Base-by-base conservation (phyloP, 495 filamentous ascomycete genomes). In the Parachaetomium inaequale region DNA sequence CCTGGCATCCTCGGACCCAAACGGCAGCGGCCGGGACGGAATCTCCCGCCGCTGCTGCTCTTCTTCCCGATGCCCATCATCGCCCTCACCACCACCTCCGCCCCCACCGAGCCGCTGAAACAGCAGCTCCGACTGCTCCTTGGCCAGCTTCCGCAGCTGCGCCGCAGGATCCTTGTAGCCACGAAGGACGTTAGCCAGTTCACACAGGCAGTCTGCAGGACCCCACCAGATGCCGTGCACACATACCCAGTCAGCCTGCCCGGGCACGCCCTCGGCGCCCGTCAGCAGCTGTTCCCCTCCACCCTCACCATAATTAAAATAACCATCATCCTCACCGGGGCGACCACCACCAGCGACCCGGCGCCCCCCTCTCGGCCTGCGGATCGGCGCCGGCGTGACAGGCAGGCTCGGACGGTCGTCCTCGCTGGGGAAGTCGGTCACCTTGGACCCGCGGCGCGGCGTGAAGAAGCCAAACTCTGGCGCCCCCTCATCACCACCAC, bases 241-340 rank as follows among this genome's bases (percentile, higher is more conserved):
- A 89, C 88, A 85, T 87, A 93, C 91, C 92, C 92, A 96, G 59
- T 95, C 90, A 66, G 82, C 80, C 78, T 96, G 92, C 71, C 83
- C 81, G 61, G 91, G 90, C 58, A 96, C 90, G 49, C 91, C 91
- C 74, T 88, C 85, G 23, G 91, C 92, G 55, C 75, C 74, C 52
- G 89, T 88, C 58, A 95, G 78, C 62, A 82, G 78, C 58, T 26
- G 8, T 46, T 26, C n/a, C 7, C 25, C 19, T 46, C 78, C 82
- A 50, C 79, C 73, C 76, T 78, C 85, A 62, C 82, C 80, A 38
- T 70, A 77, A 47, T 78, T 74, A 50, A 57, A 65, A 62, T 61
- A 62, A 63, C 68, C 66, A 56, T 78, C 85, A 62, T 82, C 80
- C 38, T 70, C 77, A 50, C 79, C 75, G 50, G 51, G 65, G 63